Evolutionary conservation across 768 basidiomycete genomes (phyloP).

Genomic region (Tylopilus subfusipes): DNA sequence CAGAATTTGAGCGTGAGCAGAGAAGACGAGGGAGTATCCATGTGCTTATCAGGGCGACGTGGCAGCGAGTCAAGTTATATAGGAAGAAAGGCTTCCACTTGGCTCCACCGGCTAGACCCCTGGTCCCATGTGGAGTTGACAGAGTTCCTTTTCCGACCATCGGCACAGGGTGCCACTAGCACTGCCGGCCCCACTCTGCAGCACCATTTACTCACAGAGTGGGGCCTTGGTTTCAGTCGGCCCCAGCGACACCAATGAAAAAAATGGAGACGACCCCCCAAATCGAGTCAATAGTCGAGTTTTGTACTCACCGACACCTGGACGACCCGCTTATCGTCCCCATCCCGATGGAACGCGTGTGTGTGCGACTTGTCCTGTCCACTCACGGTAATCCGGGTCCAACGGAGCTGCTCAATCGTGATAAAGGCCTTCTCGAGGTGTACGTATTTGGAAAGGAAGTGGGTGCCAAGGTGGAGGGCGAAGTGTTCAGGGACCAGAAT

Average conservation of each 20-base stretch:
- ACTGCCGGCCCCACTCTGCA: slow-evolving; percentile 20
- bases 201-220: not conserved
- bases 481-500: slow-evolving; percentile 82
- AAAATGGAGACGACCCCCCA: not conserved
- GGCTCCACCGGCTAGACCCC: slow-evolving; percentile 25
- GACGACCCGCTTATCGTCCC: slow-evolving; percentile 79
- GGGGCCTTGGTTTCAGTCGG: slow-evolving; percentile 11
- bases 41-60: not conserved
- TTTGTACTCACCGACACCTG: slow-evolving; percentile 47
- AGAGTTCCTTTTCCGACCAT: not conserved
- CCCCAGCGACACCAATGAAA: not conserved
- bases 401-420: slow-evolving; percentile 75
- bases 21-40: not conserved
- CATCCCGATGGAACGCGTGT: slow-evolving; percentile 85
- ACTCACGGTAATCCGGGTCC: slow-evolving; percentile 69
- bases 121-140: slow-evolving; percentile 20
- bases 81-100: not conserved
- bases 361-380: slow-evolving; percentile 50
- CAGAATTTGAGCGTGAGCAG: not conserved
- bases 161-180: slow-evolving; percentile 7
- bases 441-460: slow-evolving; percentile 75
- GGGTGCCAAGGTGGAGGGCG: slow-evolving; percentile 80
- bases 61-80: slow-evolving; percentile 14
- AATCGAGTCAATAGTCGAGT: slow-evolving; percentile 1
- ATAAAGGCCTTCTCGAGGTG: slow-evolving; percentile 72